These are phyloP conservation scores for Hymenoscyphus repandus DNA, from an alignment of 2,329 filamentous ascomycete species.

Conservation along the genomic window DNA sequence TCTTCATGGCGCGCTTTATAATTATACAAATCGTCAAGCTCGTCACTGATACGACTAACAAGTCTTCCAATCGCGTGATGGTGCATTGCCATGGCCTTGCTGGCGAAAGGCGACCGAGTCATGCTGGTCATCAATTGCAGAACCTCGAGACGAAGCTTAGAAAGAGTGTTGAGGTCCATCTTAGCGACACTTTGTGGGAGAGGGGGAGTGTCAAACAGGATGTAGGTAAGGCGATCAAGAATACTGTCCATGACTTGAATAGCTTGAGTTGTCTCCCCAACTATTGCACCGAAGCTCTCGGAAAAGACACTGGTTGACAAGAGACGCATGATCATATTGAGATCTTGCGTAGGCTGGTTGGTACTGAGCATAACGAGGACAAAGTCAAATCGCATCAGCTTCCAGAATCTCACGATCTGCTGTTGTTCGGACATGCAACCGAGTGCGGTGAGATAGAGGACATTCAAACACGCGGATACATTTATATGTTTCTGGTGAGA, in stretches of 20 bases:
- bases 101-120: conserved; percentile 56
- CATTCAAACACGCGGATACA: conserved; percentile 55
- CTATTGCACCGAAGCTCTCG: conserved; percentile 62
- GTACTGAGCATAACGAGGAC: conserved; percentile 62
- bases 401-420: conserved; percentile 54
- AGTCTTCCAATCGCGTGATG: conserved; percentile 67
- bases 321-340: conserved; percentile 59
- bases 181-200: conserved; percentile 22
- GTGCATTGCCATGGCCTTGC: conserved; percentile 61
- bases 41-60: conserved; percentile 69
- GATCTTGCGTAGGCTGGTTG: conserved; percentile 59
- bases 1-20: conserved; percentile 35
- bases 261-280: conserved; percentile 38
- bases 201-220: conserved; percentile 40
- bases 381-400: conserved; percentile 58
- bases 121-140: conserved; percentile 55
- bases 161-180: conserved; percentile 21
- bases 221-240: conserved; percentile 35
- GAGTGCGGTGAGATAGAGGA: conserved; percentile 60
- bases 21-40: conserved; percentile 57
- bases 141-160: conserved; percentile 30
- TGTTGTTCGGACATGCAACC: conserved; percentile 44
- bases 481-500: conserved; percentile 53
- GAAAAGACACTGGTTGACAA: conserved; percentile 61
- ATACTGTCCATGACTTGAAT: conserved; percentile 34